A percentile compares a stretch with the other conserved stretches of the same genome.
Conservation (phyloP, 176 grass and related monocot species). For the Oryza meyeriana region DNA sequence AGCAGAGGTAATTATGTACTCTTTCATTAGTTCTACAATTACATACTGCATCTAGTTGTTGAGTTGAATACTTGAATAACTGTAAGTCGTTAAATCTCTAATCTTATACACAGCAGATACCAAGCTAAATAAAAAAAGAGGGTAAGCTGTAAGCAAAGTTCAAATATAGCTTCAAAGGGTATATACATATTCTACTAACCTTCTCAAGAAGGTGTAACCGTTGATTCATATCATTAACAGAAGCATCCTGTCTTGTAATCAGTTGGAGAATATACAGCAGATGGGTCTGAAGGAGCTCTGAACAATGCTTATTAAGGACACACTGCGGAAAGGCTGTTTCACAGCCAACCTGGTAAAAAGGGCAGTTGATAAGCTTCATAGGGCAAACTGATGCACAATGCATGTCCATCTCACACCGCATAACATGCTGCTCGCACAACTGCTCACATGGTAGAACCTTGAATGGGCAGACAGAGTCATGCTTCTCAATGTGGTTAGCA, state of each 20-base stretch:
- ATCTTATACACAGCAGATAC: not conserved
- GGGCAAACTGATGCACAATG: conserved; percentile 67
- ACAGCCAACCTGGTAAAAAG: conserved; percentile 75
- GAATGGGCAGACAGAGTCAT: conserved; percentile 64
- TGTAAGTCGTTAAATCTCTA: not conserved
- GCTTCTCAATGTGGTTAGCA: conserved; percentile 55
- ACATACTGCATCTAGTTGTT: not conserved
- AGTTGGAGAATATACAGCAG: conserved; percentile 56
- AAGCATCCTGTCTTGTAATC: conserved; percentile 51
- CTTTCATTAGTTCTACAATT: conserved; percentile 15
- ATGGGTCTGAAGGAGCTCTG: conserved; percentile 60
- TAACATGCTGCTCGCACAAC: conserved; percentile 57
- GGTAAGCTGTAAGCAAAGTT: not conserved
- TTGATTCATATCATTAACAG: conserved; percentile 59
- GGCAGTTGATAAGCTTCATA: conserved; percentile 82
- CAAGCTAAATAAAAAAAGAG: not conserved
- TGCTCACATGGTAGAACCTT: conserved; percentile 68
- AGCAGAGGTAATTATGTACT: not conserved
- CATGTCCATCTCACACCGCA: conserved; percentile 63
- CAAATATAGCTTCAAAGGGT: not conserved
- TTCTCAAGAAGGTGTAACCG: conserved; percentile 74
- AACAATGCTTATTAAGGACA: conserved; percentile 66
- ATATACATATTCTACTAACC: conserved; percentile 45
- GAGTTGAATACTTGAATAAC: conserved; percentile 24
- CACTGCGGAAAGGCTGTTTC: conserved; percentile 64